phyloP scores from a whole-genome alignment of 1,284 basidiomycete genomes.

The Irpex lacteus region DNA sequence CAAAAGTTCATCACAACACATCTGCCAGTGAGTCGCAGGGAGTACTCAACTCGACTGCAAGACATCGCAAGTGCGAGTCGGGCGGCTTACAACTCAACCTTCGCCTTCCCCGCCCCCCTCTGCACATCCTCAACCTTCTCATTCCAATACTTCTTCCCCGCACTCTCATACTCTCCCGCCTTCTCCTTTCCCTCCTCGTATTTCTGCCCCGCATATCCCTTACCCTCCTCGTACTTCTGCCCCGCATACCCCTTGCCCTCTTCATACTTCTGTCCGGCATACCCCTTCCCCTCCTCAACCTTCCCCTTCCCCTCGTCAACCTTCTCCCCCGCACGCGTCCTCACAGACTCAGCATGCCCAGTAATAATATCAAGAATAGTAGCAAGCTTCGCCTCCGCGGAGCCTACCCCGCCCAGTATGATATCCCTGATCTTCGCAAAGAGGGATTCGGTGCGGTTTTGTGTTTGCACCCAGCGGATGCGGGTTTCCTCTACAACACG shows the following conservation, averaged over 20 bases:
- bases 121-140: slow-evolving; percentile 29
- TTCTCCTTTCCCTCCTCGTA: slow-evolving; percentile 30
- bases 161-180: slow-evolving; percentile 14
- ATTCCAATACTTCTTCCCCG: slow-evolving; percentile 26
- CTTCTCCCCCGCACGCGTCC: slow-evolving; percentile 15
- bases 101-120: slow-evolving; percentile 21
- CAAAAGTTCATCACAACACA: too few relatives aligned
- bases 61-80: too few relatives aligned
- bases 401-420: slow-evolving; percentile 60
- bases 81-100: slow-evolving; percentile 14
- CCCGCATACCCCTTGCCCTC: slow-evolving; percentile 21
- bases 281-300: too few relatives aligned
- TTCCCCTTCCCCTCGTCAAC: too few relatives aligned
- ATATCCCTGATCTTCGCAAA: slow-evolving; percentile 58
- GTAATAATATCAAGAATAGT: slow-evolving; percentile 41
- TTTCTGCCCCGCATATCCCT: slow-evolving; percentile 19
- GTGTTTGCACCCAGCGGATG: slow-evolving; percentile 60
- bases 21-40: too few relatives aligned
- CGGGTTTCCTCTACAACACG: slow-evolving; percentile 64
- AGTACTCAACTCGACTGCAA: too few relatives aligned
- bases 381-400: slow-evolving; percentile 66
- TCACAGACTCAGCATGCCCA: slow-evolving; percentile 37
- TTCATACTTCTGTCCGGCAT: slow-evolving; percentile 7
- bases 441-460: slow-evolving; percentile 53
- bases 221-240: slow-evolving; percentile 19